Evolutionary conservation across 495 filamentous ascomycete genomes (phyloP), one percentile per base, ranked within the genome.

Genomic region (Trypethelium eluteriae): DNA sequence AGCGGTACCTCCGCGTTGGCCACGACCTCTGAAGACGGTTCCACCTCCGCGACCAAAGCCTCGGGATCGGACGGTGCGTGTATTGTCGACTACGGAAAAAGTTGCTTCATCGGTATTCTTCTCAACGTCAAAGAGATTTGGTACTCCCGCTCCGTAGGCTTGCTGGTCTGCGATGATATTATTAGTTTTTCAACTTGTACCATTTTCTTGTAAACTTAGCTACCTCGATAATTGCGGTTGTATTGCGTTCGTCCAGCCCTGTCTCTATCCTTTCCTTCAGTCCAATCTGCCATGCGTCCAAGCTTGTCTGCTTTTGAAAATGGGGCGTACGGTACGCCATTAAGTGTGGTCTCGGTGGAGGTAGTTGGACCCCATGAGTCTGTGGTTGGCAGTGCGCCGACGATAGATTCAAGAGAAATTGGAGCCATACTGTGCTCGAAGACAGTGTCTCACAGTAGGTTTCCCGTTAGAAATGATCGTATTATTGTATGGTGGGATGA

Each of bases 231-330:
- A 74, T 92, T 93, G 62, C 92, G 81, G 75, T 94, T 92, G 76
- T 96, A 97, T 67, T 90, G 89, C 73, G 91, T 88, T 72, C 94
- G 80, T 62, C 91, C 89, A 59, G 88, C 87, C 61, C 93, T 82
- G 16, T 85, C 85, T 14, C 83, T 79, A 69, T 96, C 93, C 79
- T 96, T 97, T 70, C 89, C 86, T 70, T 96, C 94, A n/a, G 87
- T 75, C 95, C 95, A 98, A 79, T 98, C 94, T 25, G 94, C 94
- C 94, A 98, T 98, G 70, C 94, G 92, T 64, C 95, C 94, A 38
- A 98, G 81, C 82, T 98, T 98, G 82, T 98, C 94, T 71, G 91
- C 91, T 81, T 98, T 98, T 67, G 92, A 96, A 81, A 92, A 98
- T 57, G 95, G 93, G 62, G 93, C 93, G 71, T 96, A 98, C 3